Conservation (phyloP, 495 filamentous ascomycete species). For the Achaetomiella virescens region DNA sequence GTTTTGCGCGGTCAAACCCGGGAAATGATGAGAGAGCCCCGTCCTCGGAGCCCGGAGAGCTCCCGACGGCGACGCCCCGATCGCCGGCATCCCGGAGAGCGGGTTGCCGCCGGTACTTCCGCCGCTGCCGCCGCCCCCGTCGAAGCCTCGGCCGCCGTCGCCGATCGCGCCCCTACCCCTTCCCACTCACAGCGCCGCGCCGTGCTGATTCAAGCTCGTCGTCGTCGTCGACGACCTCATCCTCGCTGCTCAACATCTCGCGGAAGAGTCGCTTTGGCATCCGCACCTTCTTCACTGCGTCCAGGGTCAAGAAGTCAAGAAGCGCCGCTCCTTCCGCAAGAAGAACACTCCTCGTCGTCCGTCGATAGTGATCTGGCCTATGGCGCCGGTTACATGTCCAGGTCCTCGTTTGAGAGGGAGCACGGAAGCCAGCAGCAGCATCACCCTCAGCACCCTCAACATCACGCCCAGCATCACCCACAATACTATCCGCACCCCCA, state of each 20-base stretch:
- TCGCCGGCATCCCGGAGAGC: conserved; percentile 41
- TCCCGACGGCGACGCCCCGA: conserved; percentile 44
- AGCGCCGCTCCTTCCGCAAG: conserved; percentile 35
- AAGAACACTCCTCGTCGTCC: conserved; percentile 45
- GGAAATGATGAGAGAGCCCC: conserved; percentile 39
- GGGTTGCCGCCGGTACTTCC: conserved; percentile 37
- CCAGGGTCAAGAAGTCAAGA: conserved; percentile 39
- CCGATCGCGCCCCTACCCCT: conserved; percentile 39
- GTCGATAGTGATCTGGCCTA: conserved; percentile 50
- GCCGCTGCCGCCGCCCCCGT: conserved; percentile 24
- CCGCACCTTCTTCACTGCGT: conserved; percentile 37
- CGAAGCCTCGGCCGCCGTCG: conserved; percentile 26
- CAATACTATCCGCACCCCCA: conserved; percentile 11
- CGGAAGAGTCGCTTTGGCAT: conserved; percentile 37
- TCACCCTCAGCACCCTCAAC: conserved; percentile 12
- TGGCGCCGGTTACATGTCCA: conserved; percentile 47
- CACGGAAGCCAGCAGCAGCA: conserved; percentile 4
- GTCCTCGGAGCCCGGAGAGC: conserved; percentile 45
- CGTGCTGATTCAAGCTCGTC: conserved; percentile 36
- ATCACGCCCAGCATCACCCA: conserved; percentile 6
- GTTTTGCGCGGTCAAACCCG: conserved; percentile 12
- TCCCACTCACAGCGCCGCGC: conserved; percentile 24
- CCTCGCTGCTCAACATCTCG: conserved; percentile 43
- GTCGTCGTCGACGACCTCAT: conserved; percentile 39
- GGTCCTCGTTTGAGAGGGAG: conserved; percentile 25